These are phyloP conservation scores for Grosmannia serpens DNA, from an alignment of 2,329 filamentous ascomycete species.

Conservation along the genomic window DNA sequence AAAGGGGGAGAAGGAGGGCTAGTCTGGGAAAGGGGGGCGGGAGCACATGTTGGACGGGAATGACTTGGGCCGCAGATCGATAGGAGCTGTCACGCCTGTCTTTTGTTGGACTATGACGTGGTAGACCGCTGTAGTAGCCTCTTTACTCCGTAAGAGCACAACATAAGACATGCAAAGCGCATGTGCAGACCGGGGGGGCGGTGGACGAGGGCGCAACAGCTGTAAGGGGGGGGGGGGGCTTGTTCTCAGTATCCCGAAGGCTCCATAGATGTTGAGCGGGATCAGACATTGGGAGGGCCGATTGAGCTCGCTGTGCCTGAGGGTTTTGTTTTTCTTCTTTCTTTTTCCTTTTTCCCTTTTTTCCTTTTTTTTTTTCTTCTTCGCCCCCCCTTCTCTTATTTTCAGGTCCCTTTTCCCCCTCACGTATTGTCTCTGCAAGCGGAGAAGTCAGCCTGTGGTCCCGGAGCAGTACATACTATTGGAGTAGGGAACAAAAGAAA, in stretches of 20 bases:
- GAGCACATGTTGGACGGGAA: background rate
- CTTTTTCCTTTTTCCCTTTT: background rate
- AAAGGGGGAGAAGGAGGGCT: background rate
- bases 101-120: background rate
- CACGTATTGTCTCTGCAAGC: background rate
- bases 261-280: background rate
- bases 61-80: background rate
- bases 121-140: background rate
- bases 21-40: background rate
- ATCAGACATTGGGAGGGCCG: background rate
- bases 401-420: background rate
- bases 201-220: background rate
- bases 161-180: background rate
- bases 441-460: too few relatives aligned
- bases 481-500: background rate
- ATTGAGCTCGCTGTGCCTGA: background rate
- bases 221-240: background rate
- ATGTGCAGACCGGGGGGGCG: background rate
- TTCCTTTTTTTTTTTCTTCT: background rate
- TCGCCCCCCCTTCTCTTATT: background rate
- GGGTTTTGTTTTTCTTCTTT: background rate
- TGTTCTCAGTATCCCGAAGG: background rate
- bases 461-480: too few relatives aligned
- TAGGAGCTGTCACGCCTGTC: background rate
- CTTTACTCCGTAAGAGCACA: background rate